Evolutionary conservation across 192 early-diverging fungal species (phyloP).

Genomic region (Umbelopsis ramanniana): DNA sequence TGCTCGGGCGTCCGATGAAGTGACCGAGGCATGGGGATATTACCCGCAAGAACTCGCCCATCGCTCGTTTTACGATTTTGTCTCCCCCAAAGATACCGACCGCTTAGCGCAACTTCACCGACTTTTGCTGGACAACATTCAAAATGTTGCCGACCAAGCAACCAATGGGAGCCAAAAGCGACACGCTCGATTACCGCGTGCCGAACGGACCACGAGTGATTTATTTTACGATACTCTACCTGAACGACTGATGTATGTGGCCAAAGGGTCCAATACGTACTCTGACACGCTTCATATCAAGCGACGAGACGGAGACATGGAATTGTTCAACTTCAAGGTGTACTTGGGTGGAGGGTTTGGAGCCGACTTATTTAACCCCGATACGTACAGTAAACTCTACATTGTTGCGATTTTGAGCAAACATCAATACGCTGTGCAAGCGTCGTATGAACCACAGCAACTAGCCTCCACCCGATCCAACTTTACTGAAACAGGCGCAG

Average conservation of each 20-base stretch:
- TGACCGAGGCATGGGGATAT: slow-evolving; percentile 53
- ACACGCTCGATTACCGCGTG: slow-evolving; percentile 10
- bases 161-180: slow-evolving; percentile 23
- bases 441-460: background rate
- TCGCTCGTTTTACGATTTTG: slow-evolving; percentile 53
- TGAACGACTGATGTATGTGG: slow-evolving; percentile 39
- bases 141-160: slow-evolving; percentile 25
- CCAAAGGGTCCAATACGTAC: slow-evolving; percentile 49
- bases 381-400: slow-evolving; percentile 53
- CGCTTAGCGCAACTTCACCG: slow-evolving; percentile 44
- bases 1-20: slow-evolving; percentile 57
- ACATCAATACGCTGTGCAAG: slow-evolving; percentile 25
- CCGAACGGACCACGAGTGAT: slow-evolving; percentile 36
- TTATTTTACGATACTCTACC: slow-evolving; percentile 44
- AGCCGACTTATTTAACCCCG: slow-evolving; percentile 48
- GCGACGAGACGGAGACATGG: slow-evolving; percentile 46
- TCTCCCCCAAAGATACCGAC: slow-evolving; percentile 46
- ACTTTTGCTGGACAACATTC: slow-evolving; percentile 45
- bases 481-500: background rate
- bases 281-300: slow-evolving; percentile 53
- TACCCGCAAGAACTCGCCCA: slow-evolving; percentile 60
- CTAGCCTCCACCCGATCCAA: background rate
- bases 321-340: slow-evolving; percentile 50
- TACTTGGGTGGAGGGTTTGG: slow-evolving; percentile 67
- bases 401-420: slow-evolving; percentile 50